Evolutionary conservation across 352 stramenopile genomes (phyloP), one percentile per base, ranked within the genome.

Genomic region (Phytopythium sindhum): DNA sequence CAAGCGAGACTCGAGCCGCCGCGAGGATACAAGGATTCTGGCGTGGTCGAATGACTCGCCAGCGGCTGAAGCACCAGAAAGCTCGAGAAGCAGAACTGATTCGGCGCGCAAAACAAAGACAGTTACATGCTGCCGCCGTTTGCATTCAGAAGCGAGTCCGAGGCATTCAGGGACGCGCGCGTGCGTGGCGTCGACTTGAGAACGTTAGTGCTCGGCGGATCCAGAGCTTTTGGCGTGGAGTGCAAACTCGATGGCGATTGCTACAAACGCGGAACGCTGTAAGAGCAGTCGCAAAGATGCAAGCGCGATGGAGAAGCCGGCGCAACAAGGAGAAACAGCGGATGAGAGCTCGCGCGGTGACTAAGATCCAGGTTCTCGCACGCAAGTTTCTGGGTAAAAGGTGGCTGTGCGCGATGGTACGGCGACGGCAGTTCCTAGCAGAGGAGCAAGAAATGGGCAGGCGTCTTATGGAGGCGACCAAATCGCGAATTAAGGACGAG

Each of bases 91-190:
- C 42, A 0, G 68, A 82, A 28, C 65, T 56, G 19, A 67, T 57
- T n/a, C 68, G 80, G 0, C 80, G 82, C 8, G 54, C 26, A 9
- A 28, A 41, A 12, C 56, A 26, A 50, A 28, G 50, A 66, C 12
- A 83, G 68, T 39, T 68, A 66, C 29, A 75, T 54, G 19, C 65
- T 23, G 78, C 78, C 9, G 82, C 78, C 0, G 63, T 74, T 50
- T 81, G 70, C 23, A 91, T 91, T 41, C 82, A 91, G 51, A 81
- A 69, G n/a, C 73, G 60, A 33, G 54, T 87, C n/a, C 78, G 79
- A 54, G 80, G 80, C 5, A 74, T 90, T 4, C 64, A 75, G 64
- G 83, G 79, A 6, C 69, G 83, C 31, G 31, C 54, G 1, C 37
- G 62, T 33, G 78, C 70, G 24, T 90, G 77, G 83, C 17, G 64